A percentile compares a stretch with the other conserved stretches of the same genome.
Evolutionary conservation across 2,329 filamentous ascomycete genomes (phyloP).

Genomic region (Curvularia verruculosa): DNA sequence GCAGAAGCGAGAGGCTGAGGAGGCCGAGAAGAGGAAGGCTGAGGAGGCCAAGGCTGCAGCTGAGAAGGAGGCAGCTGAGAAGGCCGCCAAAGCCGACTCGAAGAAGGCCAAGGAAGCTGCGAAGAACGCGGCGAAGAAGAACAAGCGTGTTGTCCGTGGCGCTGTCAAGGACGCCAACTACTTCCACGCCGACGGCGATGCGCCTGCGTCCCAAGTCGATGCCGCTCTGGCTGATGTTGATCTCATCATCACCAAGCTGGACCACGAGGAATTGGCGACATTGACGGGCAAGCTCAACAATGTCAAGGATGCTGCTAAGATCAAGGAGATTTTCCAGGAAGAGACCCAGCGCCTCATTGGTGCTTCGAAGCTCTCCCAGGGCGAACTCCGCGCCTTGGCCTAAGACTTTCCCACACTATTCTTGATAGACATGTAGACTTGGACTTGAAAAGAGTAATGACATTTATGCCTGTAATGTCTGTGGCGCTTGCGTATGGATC

Average conservation of each 20-base stretch:
- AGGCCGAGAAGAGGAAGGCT: conserved; percentile 80
- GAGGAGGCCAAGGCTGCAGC: conserved; percentile 80
- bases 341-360: conserved; percentile 79
- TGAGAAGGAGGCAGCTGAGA: conserved; percentile 85
- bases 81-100: conserved; percentile 77
- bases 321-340: conserved; percentile 80
- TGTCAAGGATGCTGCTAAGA: conserved; percentile 77
- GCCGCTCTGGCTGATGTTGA: conserved; percentile 85
- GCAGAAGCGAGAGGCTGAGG: conserved; percentile 84
- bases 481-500: neutral
- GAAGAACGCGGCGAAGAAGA: conserved; percentile 99
- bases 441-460: conserved; percentile 14
- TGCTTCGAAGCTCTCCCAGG: conserved; percentile 85
- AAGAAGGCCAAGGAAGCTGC: conserved; percentile 99
- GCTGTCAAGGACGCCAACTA: conserved; percentile 98
- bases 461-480: conserved; percentile 3
- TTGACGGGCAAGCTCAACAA: conserved; percentile 81
- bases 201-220: conserved; percentile 81
- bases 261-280: conserved; percentile 85
- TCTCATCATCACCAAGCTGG: conserved; percentile 83
- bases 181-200: conserved; percentile 72
- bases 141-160: conserved; percentile 94
- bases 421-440: conserved; percentile 31
- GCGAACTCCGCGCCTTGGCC: conserved; percentile 72
- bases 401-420: conserved; percentile 8